phyloP scores from a whole-genome alignment of 2,329 filamentous ascomycete species.

The Ceratocystis eucalypticola region DNA sequence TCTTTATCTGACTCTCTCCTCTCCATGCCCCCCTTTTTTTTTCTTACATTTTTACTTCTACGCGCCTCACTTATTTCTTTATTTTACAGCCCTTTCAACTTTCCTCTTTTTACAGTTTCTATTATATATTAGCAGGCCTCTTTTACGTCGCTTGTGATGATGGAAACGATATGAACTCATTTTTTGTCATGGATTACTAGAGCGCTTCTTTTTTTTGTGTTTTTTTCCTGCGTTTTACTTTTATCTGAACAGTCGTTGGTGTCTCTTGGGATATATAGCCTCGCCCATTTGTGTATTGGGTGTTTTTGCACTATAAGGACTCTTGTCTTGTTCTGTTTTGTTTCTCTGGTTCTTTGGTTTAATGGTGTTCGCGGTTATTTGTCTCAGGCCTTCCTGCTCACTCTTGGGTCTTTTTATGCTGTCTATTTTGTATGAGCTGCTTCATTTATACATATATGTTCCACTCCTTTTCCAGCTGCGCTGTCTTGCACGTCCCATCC shows the following conservation, averaged over 20 bases:
- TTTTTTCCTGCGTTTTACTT: neutral
- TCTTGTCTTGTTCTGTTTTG: slow-evolving; percentile 4
- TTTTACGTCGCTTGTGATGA: slow-evolving; percentile 3
- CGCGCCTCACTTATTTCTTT: slow-evolving; percentile 4
- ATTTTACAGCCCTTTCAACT: neutral
- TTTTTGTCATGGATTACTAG: slow-evolving; percentile 9
- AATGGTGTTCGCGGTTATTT: neutral
- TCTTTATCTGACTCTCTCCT: slow-evolving; percentile 5
- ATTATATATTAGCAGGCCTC: neutral
- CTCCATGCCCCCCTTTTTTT: neutral
- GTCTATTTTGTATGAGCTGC: slow-evolving; percentile 8
- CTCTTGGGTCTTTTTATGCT: slow-evolving; percentile 5
- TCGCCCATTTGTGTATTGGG: neutral
- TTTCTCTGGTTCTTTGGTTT: neutral
- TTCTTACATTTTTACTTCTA: neutral
- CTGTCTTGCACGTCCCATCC: neutral
- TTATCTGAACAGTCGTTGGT: neutral
- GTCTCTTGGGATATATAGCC: neutral
- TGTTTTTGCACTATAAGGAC: slow-evolving; percentile 3
- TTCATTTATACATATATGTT: slow-evolving; percentile 11
- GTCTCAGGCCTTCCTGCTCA: neutral
- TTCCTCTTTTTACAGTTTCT: slow-evolving; percentile 1
- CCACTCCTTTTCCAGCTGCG: neutral
- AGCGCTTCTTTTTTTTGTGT: slow-evolving; percentile 13
- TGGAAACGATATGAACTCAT: slow-evolving; percentile 15